phyloP scores from a whole-genome alignment of 2,329 filamentous ascomycete species.

The Fusarium miscanthi region DNA sequence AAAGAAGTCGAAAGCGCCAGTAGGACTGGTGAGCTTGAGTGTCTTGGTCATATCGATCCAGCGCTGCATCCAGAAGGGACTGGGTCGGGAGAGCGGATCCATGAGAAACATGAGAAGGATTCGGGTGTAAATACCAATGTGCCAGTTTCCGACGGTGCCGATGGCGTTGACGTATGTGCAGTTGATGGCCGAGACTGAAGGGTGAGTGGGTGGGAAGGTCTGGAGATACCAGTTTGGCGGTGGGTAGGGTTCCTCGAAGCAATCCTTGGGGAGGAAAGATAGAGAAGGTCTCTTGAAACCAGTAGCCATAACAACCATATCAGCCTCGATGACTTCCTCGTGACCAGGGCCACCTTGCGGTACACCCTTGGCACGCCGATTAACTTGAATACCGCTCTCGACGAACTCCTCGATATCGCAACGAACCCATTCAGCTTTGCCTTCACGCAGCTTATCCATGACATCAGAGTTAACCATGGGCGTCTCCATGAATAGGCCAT shows the following conservation, averaged over 20 bases:
- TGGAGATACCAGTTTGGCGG: constrained; percentile 92
- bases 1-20: constrained; percentile 87
- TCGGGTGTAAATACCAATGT: constrained; percentile 89
- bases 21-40: constrained; percentile 76
- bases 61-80: constrained; percentile 78
- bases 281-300: constrained; percentile 81
- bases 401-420: constrained; percentile 79
- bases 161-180: constrained; percentile 84
- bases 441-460: constrained; percentile 77
- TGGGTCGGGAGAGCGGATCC: constrained; percentile 80
- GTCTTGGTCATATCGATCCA: constrained; percentile 88
- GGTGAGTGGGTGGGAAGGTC: constrained; percentile 80
- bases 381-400: constrained; percentile 74
- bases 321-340: constrained; percentile 73
- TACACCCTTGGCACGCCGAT: constrained; percentile 76
- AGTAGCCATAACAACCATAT: constrained; percentile 85
- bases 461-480: constrained; percentile 90
- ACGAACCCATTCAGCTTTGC: constrained; percentile 81
- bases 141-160: constrained; percentile 83
- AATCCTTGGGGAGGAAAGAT: constrained; percentile 77
- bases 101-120: constrained; percentile 88
- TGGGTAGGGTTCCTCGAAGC: constrained; percentile 77
- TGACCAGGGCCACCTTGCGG: constrained; percentile 80
- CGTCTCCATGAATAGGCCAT: constrained; percentile 77
- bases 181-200: constrained; percentile 82